These are phyloP conservation scores for Mycena crocata DNA, from an alignment of 768 basidiomycete genomes.

Conservation along the genomic window DNA sequence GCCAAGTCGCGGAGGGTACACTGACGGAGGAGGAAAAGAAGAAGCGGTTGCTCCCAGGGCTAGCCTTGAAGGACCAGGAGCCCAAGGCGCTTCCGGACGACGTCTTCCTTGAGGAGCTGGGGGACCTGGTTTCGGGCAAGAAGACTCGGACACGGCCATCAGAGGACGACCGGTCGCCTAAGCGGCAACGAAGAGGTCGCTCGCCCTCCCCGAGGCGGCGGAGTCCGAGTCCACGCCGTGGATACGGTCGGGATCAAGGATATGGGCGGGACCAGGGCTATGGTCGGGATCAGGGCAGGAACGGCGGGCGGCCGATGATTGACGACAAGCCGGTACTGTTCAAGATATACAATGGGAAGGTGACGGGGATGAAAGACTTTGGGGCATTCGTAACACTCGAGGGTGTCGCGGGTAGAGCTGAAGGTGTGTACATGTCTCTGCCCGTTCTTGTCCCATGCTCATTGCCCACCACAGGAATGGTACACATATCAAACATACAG, in stretches of 20 bases:
- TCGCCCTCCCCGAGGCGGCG: slow-evolving; percentile 63
- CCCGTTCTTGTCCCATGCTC: slow-evolving; percentile 15
- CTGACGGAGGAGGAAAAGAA: slow-evolving; percentile 78
- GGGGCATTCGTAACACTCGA: slow-evolving; percentile 95
- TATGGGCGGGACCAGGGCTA: too few species aligned
- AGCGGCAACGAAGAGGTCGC: slow-evolving; percentile 68
- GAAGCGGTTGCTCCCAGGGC: slow-evolving; percentile 90
- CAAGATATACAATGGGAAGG: slow-evolving; percentile 94
- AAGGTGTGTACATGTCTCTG: slow-evolving; percentile 69
- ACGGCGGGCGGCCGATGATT: slow-evolving; percentile 43
- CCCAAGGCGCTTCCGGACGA: slow-evolving; percentile 75
- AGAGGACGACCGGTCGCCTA: slow-evolving; percentile 60
- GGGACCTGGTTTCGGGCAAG: slow-evolving; percentile 87
- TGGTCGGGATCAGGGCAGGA: slow-evolving; percentile 54
- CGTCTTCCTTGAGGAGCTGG: slow-evolving; percentile 87
- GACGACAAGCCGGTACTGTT: slow-evolving; percentile 91
- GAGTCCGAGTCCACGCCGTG: slow-evolving; percentile 74
- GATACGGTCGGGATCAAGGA: slow-evolving; percentile 60
- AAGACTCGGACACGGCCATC: slow-evolving; percentile 61
- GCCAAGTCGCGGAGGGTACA: slow-evolving; percentile 42
- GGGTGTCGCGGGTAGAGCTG: slow-evolving; percentile 84
- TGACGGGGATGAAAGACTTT: slow-evolving; percentile 91
- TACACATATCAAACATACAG: slow-evolving; percentile 95
- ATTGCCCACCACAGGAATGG: slow-evolving; percentile 76
- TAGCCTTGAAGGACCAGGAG: slow-evolving; percentile 84